These are phyloP conservation scores for Cyberlindnera xishuangbannaensis DNA, from an alignment of 805 yeast genomes.

Conservation along the genomic window DNA sequence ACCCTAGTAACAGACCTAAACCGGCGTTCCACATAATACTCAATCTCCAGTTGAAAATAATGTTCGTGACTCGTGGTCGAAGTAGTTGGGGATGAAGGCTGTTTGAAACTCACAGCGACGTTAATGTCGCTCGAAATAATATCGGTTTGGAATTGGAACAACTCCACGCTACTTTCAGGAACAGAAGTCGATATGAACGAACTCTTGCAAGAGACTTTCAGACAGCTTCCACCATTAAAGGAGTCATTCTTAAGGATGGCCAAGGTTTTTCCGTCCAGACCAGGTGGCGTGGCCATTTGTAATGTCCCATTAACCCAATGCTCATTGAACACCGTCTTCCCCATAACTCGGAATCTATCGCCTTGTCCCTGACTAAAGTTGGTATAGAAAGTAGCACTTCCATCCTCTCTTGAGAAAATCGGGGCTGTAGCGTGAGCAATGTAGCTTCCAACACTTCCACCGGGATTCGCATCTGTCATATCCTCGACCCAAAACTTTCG, in stretches of 20 bases:
- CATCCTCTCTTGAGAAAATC: conserved; percentile 2
- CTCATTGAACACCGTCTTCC: conserved; percentile 23
- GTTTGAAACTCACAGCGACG: conserved; percentile 24
- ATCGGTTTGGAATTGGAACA: conserved; percentile 29
- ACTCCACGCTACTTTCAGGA: conserved; percentile 6
- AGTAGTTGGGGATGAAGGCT: too few relatives aligned
- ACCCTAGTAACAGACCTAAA: conserved; percentile 24
- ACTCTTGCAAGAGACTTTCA: conserved; percentile 22
- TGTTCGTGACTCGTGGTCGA: conserved; percentile 13
- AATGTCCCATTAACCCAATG: conserved; percentile 35
- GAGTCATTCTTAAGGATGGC: conserved; percentile 22
- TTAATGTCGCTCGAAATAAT: conserved; percentile 13
- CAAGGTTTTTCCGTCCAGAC: conserved; percentile 16
- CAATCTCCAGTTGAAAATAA: conserved; percentile 28
- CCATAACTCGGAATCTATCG: conserved; percentile 25
- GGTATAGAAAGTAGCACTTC: conserved; percentile 29
- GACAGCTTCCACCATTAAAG: conserved; percentile 32
- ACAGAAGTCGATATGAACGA: background rate
- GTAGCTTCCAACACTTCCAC: conserved; percentile 23
- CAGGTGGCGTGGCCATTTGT: conserved; percentile 30
- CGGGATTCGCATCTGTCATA: conserved; percentile 20
- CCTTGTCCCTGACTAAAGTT: conserved; percentile 39
- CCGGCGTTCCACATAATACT: conserved; percentile 31
- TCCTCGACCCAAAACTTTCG: conserved; percentile 35
- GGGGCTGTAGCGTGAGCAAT: conserved; percentile 18